phyloP scores from a whole-genome alignment of 306 rosid species.

The Betula pendula region DNA sequence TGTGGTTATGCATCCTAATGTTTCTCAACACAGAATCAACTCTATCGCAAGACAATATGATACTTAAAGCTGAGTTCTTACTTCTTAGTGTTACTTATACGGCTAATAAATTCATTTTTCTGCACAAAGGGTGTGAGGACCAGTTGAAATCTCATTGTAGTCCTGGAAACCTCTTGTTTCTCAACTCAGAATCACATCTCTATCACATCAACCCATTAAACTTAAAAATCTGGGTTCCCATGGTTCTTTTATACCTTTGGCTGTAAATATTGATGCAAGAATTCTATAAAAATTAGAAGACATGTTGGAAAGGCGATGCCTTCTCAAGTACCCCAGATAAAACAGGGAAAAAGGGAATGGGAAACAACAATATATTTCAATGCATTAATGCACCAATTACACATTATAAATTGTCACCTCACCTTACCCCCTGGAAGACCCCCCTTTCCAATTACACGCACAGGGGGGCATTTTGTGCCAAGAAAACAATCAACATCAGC shows the following conservation, averaged over 20 bases:
- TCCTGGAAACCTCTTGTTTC: background rate
- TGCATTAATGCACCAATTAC: background rate
- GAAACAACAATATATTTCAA: background rate
- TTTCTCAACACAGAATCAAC: background rate
- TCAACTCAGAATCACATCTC: background rate
- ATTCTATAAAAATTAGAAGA: background rate
- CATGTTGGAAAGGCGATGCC: background rate
- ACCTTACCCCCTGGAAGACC: slow-evolving; percentile 99
- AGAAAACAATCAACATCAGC: slow-evolving; percentile 87
- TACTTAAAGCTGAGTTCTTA: background rate
- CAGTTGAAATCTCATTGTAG: background rate
- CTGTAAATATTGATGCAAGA: background rate
- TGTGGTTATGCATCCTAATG: background rate
- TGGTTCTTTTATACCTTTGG: background rate
- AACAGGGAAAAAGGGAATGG: background rate
- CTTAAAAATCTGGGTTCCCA: background rate
- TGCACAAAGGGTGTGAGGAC: background rate
- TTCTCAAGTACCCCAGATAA: background rate
- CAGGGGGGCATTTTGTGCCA: slow-evolving; percentile 98
- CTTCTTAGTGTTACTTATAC: background rate
- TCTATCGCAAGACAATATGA: background rate
- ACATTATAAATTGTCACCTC: slow-evolving; percentile 13
- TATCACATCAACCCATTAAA: background rate
- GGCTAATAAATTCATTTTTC: background rate
- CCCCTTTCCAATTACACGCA: slow-evolving; percentile 84